Evolutionary conservation across 2,329 filamentous ascomycete genomes (phyloP).

Genomic region (Ascocoryne sarcoides): DNA sequence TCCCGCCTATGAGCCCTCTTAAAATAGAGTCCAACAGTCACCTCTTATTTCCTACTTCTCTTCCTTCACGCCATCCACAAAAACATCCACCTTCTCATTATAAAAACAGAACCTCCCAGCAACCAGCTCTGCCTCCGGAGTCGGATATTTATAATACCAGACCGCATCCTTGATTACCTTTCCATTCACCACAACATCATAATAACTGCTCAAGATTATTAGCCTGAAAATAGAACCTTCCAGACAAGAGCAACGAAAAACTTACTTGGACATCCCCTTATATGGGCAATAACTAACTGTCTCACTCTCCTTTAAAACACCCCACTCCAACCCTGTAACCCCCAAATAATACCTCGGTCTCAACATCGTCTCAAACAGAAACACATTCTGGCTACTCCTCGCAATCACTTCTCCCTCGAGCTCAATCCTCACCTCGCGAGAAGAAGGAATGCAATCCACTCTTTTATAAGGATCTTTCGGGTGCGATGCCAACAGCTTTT

Average conservation of each 20-base stretch:
- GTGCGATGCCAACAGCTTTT: no score
- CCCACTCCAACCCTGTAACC: no score
- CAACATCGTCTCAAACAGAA: slow-evolving; percentile 56
- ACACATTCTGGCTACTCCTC: slow-evolving; percentile 36
- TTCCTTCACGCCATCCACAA: slow-evolving; percentile 40
- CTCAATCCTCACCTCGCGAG: slow-evolving; percentile 40
- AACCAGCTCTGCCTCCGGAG: slow-evolving; percentile 45
- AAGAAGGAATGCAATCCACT: no score
- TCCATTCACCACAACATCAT: slow-evolving; percentile 41
- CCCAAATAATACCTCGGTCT: slow-evolving; percentile 50
- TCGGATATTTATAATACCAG: slow-evolving; percentile 55
- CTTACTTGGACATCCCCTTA: slow-evolving; percentile 55
- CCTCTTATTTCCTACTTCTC: no score
- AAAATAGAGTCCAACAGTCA: no score
- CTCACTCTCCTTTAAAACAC: no score
- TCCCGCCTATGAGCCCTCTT: no score
- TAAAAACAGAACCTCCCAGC: slow-evolving; percentile 55
- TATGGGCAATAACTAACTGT: no score
- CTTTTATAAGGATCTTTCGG: no score
- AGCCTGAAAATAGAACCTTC: background rate
- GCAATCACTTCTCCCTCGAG: slow-evolving; percentile 38
- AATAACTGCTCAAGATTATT: slow-evolving; percentile 26
- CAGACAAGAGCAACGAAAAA: slow-evolving; percentile 3
- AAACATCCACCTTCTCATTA: slow-evolving; percentile 59
- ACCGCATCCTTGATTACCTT: slow-evolving; percentile 41